Percentiles rank a stretch among this genome's conserved stretches.
These are phyloP conservation scores for Dunaliella sp. DNA, from an alignment of 139 green algal genomes.

Conservation along the genomic window DNA sequence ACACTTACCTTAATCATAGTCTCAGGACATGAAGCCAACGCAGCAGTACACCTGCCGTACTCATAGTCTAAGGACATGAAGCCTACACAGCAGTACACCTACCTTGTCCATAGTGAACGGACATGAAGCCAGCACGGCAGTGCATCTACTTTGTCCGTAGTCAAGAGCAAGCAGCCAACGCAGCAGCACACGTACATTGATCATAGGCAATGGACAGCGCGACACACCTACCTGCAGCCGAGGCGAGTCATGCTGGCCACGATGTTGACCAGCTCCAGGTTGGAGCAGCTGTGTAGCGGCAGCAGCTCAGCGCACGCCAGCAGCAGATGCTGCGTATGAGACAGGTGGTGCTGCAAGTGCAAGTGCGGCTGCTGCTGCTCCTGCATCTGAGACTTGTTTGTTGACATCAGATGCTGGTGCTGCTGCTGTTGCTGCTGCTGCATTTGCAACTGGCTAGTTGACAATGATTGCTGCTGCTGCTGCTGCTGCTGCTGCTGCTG, in stretches of 20 bases:
- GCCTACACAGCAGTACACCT: not conserved
- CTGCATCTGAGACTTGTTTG: no score
- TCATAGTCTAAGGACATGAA: not conserved
- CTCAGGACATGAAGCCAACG: no score
- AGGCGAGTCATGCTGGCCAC: not conserved
- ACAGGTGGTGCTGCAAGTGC: no score
- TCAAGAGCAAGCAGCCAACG: not conserved
- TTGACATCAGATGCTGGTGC: no score
- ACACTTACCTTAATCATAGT: no score
- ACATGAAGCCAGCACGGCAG: not conserved
- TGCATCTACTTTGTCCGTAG: not conserved
- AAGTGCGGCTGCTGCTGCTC: no score
- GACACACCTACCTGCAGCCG: not conserved
- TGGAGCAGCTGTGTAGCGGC: not conserved
- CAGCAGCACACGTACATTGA: not conserved
- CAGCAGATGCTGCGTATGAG: no score
- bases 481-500: slow-evolving; percentile 3
- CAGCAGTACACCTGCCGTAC: not conserved
- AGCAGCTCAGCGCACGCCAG: no score
- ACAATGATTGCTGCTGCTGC: not conserved
- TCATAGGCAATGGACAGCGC: no score
- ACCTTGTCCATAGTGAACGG: no score
- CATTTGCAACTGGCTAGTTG: not conserved
- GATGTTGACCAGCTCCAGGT: slow-evolving; percentile 9
- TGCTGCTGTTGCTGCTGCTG: no score